Base-by-base conservation (phyloP, 2,329 filamentous ascomycete species). In the Xylariaceae sp. region DNA sequence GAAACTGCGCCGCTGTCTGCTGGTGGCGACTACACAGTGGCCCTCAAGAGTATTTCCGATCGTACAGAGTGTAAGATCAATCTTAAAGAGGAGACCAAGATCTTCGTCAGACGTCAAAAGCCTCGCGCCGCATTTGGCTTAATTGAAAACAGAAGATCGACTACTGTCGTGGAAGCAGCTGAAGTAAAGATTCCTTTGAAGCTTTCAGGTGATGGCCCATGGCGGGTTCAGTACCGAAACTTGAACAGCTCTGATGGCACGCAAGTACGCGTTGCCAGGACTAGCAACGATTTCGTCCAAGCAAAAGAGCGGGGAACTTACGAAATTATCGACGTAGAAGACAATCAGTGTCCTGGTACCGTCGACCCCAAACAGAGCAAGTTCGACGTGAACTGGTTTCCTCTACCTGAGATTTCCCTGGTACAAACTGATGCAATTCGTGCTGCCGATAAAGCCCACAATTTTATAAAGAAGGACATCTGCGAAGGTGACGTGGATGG, bases 401-500 rank as follows among this genome's bases (percentile, higher is more conserved):
- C 88, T 32, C 82, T 91, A 42, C 95, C 94, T 1, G 75, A 82
- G 54, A 76, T 95, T 39, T 78, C 77, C 12, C 66, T 94, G 41
- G 75, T 83, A 6, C 79, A 86, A 52, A 81, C 81, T n/a, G 75
- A 82, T 4, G 80, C 83, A 42, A 76, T 89, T 42, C 73, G 73
- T 14, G 51, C 59, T 31, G 39, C 48, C 11, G 69, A 76, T 33
- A 73, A 75, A 14, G 74, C 72, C 9, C 73, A 75, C 27, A 75
- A 76, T 32, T 87, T 85, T 64, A 66, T 84, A 58, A 95, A 95
- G 68, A 80, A 84, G 39, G 85, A 91, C 53, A 86, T 99, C 30
- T 99, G 94, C 64, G 91, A 99, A 71, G 92, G 92, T 30, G 92
- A 97, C 54, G 87, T 96, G 62, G 92, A 96, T 66, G 83, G 85